These are phyloP conservation scores for Crucibulum parvulum DNA, from an alignment of 1,284 basidiomycete genomes.

Conservation along the genomic window DNA sequence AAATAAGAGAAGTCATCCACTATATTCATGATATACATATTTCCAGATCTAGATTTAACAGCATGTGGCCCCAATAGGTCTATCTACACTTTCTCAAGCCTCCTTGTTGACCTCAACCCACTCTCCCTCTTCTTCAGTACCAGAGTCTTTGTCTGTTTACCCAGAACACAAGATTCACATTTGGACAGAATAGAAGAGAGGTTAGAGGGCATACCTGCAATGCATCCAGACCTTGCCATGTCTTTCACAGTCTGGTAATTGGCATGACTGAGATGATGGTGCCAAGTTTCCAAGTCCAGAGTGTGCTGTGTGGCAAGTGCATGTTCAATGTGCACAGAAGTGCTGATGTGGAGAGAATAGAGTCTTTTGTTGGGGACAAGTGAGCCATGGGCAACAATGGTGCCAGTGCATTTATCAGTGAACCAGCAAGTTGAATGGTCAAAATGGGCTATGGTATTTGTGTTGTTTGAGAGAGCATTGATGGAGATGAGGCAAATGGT, in stretches of 20 bases:
- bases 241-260: too few species aligned
- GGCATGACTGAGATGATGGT: too few species aligned
- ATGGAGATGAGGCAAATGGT: conserved; percentile 30
- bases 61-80: conserved; percentile 32
- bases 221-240: too few species aligned
- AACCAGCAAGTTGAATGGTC: conserved; percentile 5
- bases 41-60: conserved; percentile 22
- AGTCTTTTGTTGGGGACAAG: conserved; percentile 10
- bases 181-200: too few species aligned
- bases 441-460: conserved; percentile 4
- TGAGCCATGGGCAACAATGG: conserved; percentile 9
- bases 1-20: conserved; percentile 39
- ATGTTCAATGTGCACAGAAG: conserved; percentile 5
- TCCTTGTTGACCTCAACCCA: too few species aligned
- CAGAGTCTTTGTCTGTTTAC: too few species aligned
- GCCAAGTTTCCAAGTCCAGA: conserved; percentile 31
- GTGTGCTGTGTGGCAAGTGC: background rate
- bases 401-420: conserved; percentile 5
- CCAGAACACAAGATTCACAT: too few species aligned
- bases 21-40: conserved; percentile 35
- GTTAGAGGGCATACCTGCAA: too few species aligned
- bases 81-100: too few species aligned
- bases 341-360: conserved; percentile 11
- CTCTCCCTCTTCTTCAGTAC: too few species aligned
- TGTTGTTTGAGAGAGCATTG: conserved; percentile 10